Base-by-base conservation (phyloP, 2,329 filamentous ascomycete genomes). In the Capronia epimyces region DNA sequence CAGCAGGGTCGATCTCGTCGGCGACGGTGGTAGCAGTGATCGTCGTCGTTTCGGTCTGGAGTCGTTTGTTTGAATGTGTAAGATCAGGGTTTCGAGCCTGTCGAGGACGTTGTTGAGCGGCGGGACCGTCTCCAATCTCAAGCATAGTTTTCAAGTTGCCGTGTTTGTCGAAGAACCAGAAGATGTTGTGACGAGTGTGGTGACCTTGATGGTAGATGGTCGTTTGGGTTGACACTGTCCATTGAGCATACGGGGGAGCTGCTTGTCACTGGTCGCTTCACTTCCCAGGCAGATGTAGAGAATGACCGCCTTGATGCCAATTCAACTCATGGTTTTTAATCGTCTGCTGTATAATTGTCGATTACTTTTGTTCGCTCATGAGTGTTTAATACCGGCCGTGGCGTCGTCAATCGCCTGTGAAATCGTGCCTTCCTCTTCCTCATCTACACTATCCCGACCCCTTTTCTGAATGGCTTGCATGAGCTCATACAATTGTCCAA, bases 401-500 rank as follows among this genome's bases (percentile, higher is more conserved):
- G 53, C 54, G 48, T 60, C 46, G 56, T 63, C 51, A 62, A 62
- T 43, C 64, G 62, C 43, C 59, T 62, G 45, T 63, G 60, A 18
- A 61, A 60, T 43, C 62, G 62, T 48, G 57, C 63, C 49, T 15
- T 55, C 52, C 47, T 59, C 52, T 47, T 71, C 69, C 25, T 69
- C 65, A 47, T 75, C 74, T 49, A 71, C 72, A 44, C 75, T 75
- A 44, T 72, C 70, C 18, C 71, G 62, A 9, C 74, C 75, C 54
- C 72, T 69, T 59, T 77, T 76, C 52, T 75, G 72, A 47, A 95
- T 94, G 1, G 87, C 81, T 67, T 86, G 80, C 89, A 96, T 94
- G 50, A 98, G 75, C 66, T 97, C 91, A 65, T 96, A 96, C 60
- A 98, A 72, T 69, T 98, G 93, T 1, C 84, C 87, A 46, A 97